Evolutionary conservation across 352 stramenopile genomes (phyloP), one percentile per base, ranked within the genome.

Genomic region (Phytophthora rubi): DNA sequence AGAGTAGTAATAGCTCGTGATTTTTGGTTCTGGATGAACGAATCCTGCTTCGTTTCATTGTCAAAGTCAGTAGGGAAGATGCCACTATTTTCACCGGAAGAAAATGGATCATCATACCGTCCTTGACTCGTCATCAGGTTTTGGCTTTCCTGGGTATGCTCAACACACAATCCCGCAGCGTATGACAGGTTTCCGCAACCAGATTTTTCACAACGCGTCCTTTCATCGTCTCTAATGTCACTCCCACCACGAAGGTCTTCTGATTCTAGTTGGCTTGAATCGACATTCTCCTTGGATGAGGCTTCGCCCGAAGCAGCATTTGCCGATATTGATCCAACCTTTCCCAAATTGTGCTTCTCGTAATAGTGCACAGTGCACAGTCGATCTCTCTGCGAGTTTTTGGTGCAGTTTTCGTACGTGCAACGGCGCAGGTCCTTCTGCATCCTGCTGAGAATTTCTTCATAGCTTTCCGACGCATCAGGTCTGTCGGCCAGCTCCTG

Each of bases 381-480:
- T 30, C 88, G 83, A 74, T 96, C 88, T 45, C 88, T 82, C 65
- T 96, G 88, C 44, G 88, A 94, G 71, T 96, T 96, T 71, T 94
- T 96, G 35, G 85, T 91, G 53, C 88, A 96, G 15, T 77, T 90
- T 7, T 82, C 81, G 52, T 93, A 82, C 1, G 88, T 92, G 59
- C 88, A 96, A 9, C 79, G 83, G 15, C 87, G 82, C 21, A 96
- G 84, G 33, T 96, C 83, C 51, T 91, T 91, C 62, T 96, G 85
- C 35, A 96, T 74, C 15, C 76, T 69, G 47, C 64, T 65, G 26
- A 96, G 71, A 23, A 93, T 82, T n/a, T 92, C 84, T 44, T 94
- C 85, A 65, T 82, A 93, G 1, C 68, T 83, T 69, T 94, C 84
- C 2, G 56, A 77, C 2, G 75, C 73, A 30, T 57, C 77, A 16